Percentiles rank a stretch among this genome's conserved stretches.
These are phyloP conservation scores for Candida tibetensis DNA, from an alignment of 805 yeast genomes.

Conservation along the genomic window DNA sequence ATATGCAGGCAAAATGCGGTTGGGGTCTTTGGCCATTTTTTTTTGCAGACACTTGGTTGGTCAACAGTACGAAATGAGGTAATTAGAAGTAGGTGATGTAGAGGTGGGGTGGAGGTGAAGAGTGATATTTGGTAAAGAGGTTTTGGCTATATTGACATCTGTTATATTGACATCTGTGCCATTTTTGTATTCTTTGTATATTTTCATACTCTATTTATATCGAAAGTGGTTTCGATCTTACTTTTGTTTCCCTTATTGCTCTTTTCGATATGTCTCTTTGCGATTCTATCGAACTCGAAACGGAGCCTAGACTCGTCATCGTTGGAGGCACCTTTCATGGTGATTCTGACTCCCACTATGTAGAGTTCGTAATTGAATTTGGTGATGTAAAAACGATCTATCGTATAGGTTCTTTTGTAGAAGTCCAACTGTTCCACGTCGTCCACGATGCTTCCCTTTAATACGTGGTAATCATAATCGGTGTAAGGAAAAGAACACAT, in stretches of 20 bases:
- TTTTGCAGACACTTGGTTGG: too few species aligned
- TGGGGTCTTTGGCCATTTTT: too few species aligned
- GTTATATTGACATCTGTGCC: too few species aligned
- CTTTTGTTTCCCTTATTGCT: slow-evolving; percentile 16
- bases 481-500: slow-evolving; percentile 52
- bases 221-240: slow-evolving; percentile 40
- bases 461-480: slow-evolving; percentile 33
- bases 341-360: slow-evolving; percentile 53
- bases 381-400: slow-evolving; percentile 52
- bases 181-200: too few species aligned
- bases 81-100: too few species aligned
- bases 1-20: too few species aligned
- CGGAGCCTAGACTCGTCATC: slow-evolving; percentile 64
- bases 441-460: slow-evolving; percentile 42
- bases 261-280: slow-evolving; percentile 32
- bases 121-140: too few species aligned
- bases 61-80: too few species aligned
- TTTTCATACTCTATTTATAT: slow-evolving; percentile 31
- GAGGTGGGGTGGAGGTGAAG: too few species aligned
- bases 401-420: slow-evolving; percentile 48
- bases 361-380: slow-evolving; percentile 62
- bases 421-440: slow-evolving; percentile 47
- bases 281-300: slow-evolving; percentile 45
- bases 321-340: slow-evolving; percentile 67
- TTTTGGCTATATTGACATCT: too few species aligned